Conservation (phyloP, 1,284 basidiomycete genomes). For the Cutaneotrichosporon arboriforme region DNA sequence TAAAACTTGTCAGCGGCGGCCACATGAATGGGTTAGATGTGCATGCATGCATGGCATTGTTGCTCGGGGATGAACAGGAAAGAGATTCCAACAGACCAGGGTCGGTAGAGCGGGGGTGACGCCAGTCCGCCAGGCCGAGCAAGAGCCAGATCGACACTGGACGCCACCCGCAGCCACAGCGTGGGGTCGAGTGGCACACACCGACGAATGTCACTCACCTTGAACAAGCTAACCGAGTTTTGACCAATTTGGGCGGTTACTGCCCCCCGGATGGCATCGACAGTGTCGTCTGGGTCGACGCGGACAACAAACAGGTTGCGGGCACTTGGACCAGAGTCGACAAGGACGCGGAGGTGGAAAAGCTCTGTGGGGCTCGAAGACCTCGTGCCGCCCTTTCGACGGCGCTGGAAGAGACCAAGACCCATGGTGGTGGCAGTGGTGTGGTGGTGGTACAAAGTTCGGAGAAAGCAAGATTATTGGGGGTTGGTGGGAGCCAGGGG, state of each 20-base stretch:
- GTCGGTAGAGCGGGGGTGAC: too few species aligned
- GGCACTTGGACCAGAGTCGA: slow-evolving; percentile 16
- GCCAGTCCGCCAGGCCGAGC: too few species aligned
- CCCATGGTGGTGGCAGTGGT: slow-evolving; percentile 8
- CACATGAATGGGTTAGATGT: background rate
- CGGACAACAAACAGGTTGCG: slow-evolving; percentile 30
- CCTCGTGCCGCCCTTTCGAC: background rate
- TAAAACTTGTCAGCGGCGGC: slow-evolving; percentile 2
- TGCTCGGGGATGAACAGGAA: background rate
- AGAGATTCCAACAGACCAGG: too few species aligned
- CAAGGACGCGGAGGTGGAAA: slow-evolving; percentile 15
- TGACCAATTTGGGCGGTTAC: slow-evolving; percentile 27
- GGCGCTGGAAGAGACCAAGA: slow-evolving; percentile 13
- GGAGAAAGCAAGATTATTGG: too few species aligned
- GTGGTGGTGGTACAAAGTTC: too few species aligned
- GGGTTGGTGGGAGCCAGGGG: too few species aligned
- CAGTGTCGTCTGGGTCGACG: slow-evolving; percentile 26
- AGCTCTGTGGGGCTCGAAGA: background rate
- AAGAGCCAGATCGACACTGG: too few species aligned
- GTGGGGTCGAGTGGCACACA: too few species aligned
- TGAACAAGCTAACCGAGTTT: slow-evolving; percentile 34
- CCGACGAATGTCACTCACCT: slow-evolving; percentile 26
- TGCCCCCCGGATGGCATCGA: slow-evolving; percentile 25
- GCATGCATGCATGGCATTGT: background rate
- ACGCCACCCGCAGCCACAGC: too few species aligned